Base-by-base conservation (phyloP, 169 alveolate species). In the Eimeria praecox region DNA sequence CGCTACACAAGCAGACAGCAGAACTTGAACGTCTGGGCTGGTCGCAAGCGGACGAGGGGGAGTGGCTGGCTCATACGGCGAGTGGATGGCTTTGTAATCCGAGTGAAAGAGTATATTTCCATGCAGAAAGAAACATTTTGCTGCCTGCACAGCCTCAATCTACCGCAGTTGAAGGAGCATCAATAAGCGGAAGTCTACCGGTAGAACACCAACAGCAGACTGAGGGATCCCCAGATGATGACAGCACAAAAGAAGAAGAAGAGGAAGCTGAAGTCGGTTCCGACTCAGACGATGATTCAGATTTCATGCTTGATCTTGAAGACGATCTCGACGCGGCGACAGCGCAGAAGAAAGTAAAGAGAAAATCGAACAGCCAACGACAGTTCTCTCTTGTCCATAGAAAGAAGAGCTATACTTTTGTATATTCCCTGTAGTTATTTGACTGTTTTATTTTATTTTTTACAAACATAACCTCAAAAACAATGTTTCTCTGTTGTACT, bases 291-390 rank as follows among this genome's bases (percentile, higher is more conserved):
- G 71, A n/a, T 24, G 90, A 82, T 9, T 82, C 90, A 5, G 90
- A 82, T 30, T 82, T 82, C 9, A 49, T 82, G 90, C n/a, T 82
- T 49, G 95, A 90, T 59, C 62, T 90, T 3, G 95, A 90, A 73
- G 85, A 56, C 18, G 95, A 90, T 24, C 56, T 90, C 12, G 89
- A 64, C 42, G 95, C 95, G 12, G 95, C 66, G 64, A 90, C 95
- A 6, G 88, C 89, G 27, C 88, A 90, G 42, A 59, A 42, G 44
- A 69, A 90, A 62, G 95, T 73, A n/a, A n/a, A 90, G 42, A 59
- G n/a, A 33, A 69, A 90, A 62, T 88, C 54, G n/a, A n/a, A 69
- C 69, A 59, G 20, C 62, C 18, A 12, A 12, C 18, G 62, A 12
- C 62, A 52, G 0, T 12, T 52, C 18, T 20, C 9, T 12, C 62